A percentile compares a stretch with the other conserved stretches of the same genome.
These are phyloP conservation scores for Fomitiporia mediterranea DNA, from an alignment of 1,284 basidiomycete genomes.

Conservation along the genomic window DNA sequence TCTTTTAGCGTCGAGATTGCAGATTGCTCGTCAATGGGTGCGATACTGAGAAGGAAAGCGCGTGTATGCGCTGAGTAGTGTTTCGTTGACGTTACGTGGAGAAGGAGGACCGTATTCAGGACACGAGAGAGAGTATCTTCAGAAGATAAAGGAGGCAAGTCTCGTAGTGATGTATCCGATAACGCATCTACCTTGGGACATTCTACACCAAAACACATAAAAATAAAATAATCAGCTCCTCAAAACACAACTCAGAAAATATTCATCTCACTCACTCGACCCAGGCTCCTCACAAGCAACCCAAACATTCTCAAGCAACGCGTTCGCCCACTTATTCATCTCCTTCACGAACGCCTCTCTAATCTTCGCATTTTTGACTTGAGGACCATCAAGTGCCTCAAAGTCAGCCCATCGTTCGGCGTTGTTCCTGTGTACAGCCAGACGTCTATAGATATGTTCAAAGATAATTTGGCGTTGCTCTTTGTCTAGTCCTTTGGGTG, in stretches of 20 bases:
- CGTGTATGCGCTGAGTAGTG: conserved; percentile 52
- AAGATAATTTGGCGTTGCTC: conserved; percentile 38
- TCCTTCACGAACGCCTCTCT: conserved; percentile 34
- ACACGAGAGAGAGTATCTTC: conserved; percentile 33
- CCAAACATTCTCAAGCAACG: conserved; percentile 43
- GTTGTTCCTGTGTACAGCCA: conserved; percentile 46
- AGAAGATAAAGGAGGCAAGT: conserved; percentile 39
- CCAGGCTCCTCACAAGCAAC: conserved; percentile 43
- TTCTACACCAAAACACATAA: too few species aligned
- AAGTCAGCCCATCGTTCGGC: conserved; percentile 36
- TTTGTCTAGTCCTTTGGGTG: conserved; percentile 37
- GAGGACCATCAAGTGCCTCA: conserved; percentile 33
- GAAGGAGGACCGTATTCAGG: conserved; percentile 46
- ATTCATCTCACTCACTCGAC: conserved; percentile 31
- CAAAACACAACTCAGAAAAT: neutral
- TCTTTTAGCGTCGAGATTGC: conserved; percentile 46
- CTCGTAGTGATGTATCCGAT: conserved; percentile 42
- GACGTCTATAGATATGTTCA: conserved; percentile 39
- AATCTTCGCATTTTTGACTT: conserved; percentile 23
- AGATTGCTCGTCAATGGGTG: conserved; percentile 39
- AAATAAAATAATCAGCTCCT: conserved; percentile 21
- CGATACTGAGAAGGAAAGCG: conserved; percentile 41
- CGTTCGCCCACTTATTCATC: conserved; percentile 44
- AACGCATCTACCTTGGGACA: conserved; percentile 40
- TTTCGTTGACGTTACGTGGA: conserved; percentile 45